Base-by-base conservation (phyloP, 805 yeast species). In the Kazachstania kunashirensis region DNA sequence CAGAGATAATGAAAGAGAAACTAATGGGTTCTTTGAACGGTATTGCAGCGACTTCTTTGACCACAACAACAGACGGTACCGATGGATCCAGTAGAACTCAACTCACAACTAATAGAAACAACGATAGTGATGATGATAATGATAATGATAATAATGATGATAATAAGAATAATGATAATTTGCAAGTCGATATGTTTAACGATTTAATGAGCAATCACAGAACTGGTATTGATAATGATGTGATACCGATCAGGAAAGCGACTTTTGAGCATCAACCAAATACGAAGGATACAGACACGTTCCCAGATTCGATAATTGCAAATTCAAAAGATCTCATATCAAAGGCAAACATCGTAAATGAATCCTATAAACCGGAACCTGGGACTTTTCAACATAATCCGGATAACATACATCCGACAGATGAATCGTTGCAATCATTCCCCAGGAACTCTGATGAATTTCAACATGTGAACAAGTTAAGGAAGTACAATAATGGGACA, bases 1-100 rank as follows among this genome's bases (percentile, higher is more conserved):
- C 55, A 3, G 62, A 52, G 19, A 41, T 48, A 11, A 37, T 52
- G 24, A 45, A 51, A 31, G 58, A 54, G 25, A 55, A 53, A 40
- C 28, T 54, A 19, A 34, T 44, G 1, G 40, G 45, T 13, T 41
- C 53, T 10, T 31, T 55, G 23, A 50, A 46, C 30, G 52, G 53
- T 4, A 43, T 55, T 6, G 41, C 52, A 2, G 47, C 58, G 1
- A 43, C 52, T 6, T 23, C 34, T 5, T 15, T 23, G 2, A n/a
- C 31, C 4, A 12, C 19, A 4, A 17, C 31, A 15, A 39, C 49
- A 3, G 44, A 41, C 19, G 16, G 11, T 9, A 8, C 11, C 10
- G 11, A 15, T 6, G 15, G 29, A 14, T 14, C 18, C 6, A 26
- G 17, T 3, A 26, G 13, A 13, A 10, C 29, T 14, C 29, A 26